These are phyloP conservation scores for Chamaecrista fasciculata DNA, from an alignment of 306 rosid species.

Conservation along the genomic window DNA sequence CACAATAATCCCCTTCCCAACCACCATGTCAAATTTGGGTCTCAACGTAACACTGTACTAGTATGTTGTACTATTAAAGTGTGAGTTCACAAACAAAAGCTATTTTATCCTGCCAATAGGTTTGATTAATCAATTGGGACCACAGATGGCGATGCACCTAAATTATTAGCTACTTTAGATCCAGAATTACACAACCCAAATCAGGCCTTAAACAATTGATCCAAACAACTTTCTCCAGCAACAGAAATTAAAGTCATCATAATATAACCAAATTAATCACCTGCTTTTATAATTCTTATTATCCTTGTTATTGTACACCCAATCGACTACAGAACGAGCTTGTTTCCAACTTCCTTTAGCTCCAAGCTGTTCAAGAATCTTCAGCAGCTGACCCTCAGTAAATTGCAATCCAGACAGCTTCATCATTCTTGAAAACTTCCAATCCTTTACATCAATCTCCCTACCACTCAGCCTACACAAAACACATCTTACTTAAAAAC, in stretches of 20 bases:
- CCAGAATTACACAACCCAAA: background rate
- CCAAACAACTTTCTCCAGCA: background rate
- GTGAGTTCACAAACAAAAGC: background rate
- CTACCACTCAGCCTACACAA: constrained; percentile 62
- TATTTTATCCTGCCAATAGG: background rate
- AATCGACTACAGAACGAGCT: constrained; percentile 74
- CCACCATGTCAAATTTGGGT: constrained; percentile 6
- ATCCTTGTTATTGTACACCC: constrained; percentile 64
- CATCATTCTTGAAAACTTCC: constrained; percentile 89
- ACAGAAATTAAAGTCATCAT: constrained; percentile 8
- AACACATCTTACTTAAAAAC: background rate
- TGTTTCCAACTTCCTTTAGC: constrained; percentile 71
- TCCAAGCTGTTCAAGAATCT: constrained; percentile 63
- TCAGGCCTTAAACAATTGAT: too few relatives aligned
- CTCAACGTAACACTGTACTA: background rate
- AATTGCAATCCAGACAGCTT: constrained; percentile 80
- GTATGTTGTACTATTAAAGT: background rate
- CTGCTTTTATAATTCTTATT: constrained; percentile 66
- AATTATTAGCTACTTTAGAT: background rate
- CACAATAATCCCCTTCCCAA: background rate
- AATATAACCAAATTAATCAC: constrained; percentile 34
- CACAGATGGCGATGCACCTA: background rate
- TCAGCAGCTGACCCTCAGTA: constrained; percentile 73
- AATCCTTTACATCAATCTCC: constrained; percentile 60
- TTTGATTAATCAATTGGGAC: background rate